A percentile compares a stretch with the other conserved stretches of the same genome.
Conservation (phyloP, 192 early-diverging fungal genomes). For the Coemansia sp. region DNA sequence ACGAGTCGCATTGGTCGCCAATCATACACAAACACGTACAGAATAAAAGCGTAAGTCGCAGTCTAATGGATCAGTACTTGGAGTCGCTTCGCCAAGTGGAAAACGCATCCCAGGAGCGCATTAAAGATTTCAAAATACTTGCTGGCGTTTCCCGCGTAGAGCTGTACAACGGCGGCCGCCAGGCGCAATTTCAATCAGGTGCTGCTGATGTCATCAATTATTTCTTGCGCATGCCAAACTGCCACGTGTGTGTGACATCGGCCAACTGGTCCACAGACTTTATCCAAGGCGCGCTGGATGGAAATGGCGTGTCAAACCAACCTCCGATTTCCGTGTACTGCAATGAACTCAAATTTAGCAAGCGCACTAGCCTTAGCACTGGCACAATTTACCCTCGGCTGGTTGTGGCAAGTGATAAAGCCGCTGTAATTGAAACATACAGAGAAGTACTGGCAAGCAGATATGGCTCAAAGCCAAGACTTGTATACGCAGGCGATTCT, state of each 20-base stretch:
- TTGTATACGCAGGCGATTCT: constrained; percentile 51
- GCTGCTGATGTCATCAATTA: constrained; percentile 21
- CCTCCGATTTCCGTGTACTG: constrained; percentile 10
- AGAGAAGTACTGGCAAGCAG: background rate
- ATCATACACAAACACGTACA: background rate
- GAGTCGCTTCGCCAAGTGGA: constrained; percentile 35
- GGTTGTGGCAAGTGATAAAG: constrained; percentile 43
- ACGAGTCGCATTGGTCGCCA: constrained; percentile 17
- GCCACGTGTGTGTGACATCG: constrained; percentile 34
- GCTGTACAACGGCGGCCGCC: constrained; percentile 16
- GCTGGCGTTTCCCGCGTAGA: constrained; percentile 21
- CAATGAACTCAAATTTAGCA: constrained; percentile 29
- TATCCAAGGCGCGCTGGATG: constrained; percentile 39
- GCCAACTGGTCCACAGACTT: constrained; percentile 53
- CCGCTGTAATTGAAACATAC: background rate
- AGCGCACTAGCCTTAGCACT: constrained; percentile 18
- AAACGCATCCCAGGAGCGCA: constrained; percentile 22
- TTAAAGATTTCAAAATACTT: constrained; percentile 20
- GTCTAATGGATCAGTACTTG: constrained; percentile 22
- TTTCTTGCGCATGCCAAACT: constrained; percentile 10
- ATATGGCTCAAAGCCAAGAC: background rate
- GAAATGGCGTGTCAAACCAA: constrained; percentile 19
- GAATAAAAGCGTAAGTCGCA: background rate
- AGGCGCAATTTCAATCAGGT: constrained; percentile 19
- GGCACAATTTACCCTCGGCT: constrained; percentile 20